These are phyloP conservation scores for Exophiala sp. DNA, from an alignment of 2,329 filamentous ascomycete species.

Conservation along the genomic window DNA sequence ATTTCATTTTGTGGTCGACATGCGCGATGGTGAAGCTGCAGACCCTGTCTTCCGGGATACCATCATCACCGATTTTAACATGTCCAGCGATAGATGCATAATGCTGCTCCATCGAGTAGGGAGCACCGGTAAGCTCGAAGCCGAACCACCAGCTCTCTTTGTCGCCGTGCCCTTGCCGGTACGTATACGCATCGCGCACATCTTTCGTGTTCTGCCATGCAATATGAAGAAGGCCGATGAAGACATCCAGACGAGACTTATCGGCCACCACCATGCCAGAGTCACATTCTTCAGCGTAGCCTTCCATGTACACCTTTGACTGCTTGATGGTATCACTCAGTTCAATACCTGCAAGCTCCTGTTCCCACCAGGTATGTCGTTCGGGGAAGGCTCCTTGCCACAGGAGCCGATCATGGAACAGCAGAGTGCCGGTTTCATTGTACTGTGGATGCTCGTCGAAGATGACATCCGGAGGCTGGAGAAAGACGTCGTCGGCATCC, in stretches of 20 bases:
- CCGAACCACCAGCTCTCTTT: slow-evolving; percentile 47
- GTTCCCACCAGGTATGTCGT: slow-evolving; percentile 22
- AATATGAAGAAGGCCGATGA: slow-evolving; percentile 40
- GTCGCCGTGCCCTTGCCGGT: slow-evolving; percentile 41
- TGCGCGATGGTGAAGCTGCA: slow-evolving; percentile 42
- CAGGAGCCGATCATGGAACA: slow-evolving; percentile 23
- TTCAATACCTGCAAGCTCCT: slow-evolving; percentile 35
- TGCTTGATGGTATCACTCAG: slow-evolving; percentile 30
- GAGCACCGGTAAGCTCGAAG: slow-evolving; percentile 37
- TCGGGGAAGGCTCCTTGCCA: slow-evolving; percentile 16
- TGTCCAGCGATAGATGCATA: slow-evolving; percentile 42
- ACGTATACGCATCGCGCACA: slow-evolving; percentile 41
- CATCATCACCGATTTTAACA: slow-evolving; percentile 15
- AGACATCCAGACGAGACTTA: slow-evolving; percentile 36
- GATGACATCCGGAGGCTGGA: slow-evolving; percentile 23
- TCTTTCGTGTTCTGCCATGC: slow-evolving; percentile 42
- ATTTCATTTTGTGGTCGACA: slow-evolving; percentile 35
- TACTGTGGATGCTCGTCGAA: slow-evolving; percentile 14
- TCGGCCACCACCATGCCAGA: slow-evolving; percentile 41
- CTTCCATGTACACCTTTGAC: slow-evolving; percentile 39
- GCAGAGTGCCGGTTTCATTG: slow-evolving; percentile 13
- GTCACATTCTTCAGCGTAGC: slow-evolving; percentile 43
- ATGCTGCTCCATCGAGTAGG: slow-evolving; percentile 39
- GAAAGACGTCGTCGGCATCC: slow-evolving; percentile 24
- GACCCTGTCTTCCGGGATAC: slow-evolving; percentile 26